phyloP scores from a whole-genome alignment of 139 green algal genomes.

The Micractinium sp. region DNA sequence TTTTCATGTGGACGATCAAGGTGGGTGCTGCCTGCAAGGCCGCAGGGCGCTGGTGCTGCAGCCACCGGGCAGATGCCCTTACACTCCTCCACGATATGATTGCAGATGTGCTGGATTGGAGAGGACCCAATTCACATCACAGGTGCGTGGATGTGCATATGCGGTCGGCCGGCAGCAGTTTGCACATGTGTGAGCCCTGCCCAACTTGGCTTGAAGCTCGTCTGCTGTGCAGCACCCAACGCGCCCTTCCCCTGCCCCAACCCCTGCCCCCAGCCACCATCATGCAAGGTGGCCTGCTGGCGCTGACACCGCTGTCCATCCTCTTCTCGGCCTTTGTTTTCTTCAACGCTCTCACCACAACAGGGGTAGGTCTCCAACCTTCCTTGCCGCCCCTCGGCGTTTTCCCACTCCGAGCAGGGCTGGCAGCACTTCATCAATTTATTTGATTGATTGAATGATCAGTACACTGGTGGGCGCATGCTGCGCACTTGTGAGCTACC shows the following conservation, averaged over 20 bases:
- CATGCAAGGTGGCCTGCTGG: slow-evolving; percentile 44
- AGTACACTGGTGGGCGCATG: neutral
- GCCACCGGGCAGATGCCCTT: too few species aligned
- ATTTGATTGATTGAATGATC: neutral
- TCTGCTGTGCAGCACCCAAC: neutral
- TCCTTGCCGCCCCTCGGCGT: neutral
- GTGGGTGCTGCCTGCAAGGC: neutral
- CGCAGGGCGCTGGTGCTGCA: neutral
- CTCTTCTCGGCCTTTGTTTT: slow-evolving; percentile 50
- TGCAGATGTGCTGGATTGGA: slow-evolving; percentile 1
- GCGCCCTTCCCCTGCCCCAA: neutral
- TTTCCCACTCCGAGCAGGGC: neutral
- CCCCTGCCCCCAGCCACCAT: slow-evolving; percentile 21
- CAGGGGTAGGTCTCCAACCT: slow-evolving; percentile 6
- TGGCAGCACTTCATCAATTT: neutral
- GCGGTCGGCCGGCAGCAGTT: neutral
- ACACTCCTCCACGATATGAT: too few species aligned
- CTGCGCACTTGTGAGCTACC: too few species aligned
- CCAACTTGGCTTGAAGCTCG: too few species aligned
- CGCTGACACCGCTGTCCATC: slow-evolving; percentile 52
- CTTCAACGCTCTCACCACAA: slow-evolving; percentile 50
- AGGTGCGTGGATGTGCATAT: neutral
- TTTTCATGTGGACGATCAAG: slow-evolving; percentile 37
- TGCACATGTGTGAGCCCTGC: neutral
- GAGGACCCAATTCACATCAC: slow-evolving; percentile 8